Evolutionary conservation across 2,329 filamentous ascomycete species (phyloP).

Genomic region (Ophiostoma fasciatum): DNA sequence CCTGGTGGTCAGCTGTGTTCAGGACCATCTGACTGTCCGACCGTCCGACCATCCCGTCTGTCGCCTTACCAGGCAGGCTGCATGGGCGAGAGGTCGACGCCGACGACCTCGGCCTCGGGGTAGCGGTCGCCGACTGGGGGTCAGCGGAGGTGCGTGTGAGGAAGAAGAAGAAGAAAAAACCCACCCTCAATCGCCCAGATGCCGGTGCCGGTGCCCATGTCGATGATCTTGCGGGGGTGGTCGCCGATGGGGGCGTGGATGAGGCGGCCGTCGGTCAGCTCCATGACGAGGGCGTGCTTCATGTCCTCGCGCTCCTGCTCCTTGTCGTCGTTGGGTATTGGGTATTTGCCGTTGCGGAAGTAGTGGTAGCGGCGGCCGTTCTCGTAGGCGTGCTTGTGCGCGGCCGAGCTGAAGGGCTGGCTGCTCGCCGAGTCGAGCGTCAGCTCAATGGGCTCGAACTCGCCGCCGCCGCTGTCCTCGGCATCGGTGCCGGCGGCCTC

Average conservation of each 20-base stretch:
- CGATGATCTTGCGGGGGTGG: slow-evolving; percentile 27
- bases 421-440: slow-evolving; percentile 1
- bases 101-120: slow-evolving; percentile 25
- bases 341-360: slow-evolving; percentile 28
- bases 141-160: too few relatives aligned
- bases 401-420: slow-evolving; percentile 4
- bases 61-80: slow-evolving; percentile 29
- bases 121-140: slow-evolving; percentile 30
- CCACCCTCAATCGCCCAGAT: slow-evolving; percentile 28
- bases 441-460: slow-evolving; percentile 8
- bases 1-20: too few relatives aligned
- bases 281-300: slow-evolving; percentile 29
- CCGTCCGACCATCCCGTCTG: too few relatives aligned
- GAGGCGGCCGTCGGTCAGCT: slow-evolving; percentile 26
- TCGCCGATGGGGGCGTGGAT: slow-evolving; percentile 25
- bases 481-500: not conserved
- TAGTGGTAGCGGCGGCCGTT: slow-evolving; percentile 23
- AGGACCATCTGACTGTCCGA: too few relatives aligned
- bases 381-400: slow-evolving; percentile 12
- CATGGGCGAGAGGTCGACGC: slow-evolving; percentile 30
- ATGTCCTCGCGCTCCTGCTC: slow-evolving; percentile 32
- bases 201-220: slow-evolving; percentile 32
- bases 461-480: not conserved
- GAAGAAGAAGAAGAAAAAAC: too few relatives aligned
- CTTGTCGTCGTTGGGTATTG: slow-evolving; percentile 29